Conservation (phyloP, 2,329 filamentous ascomycete species). For the Hypoxylon sp. region DNA sequence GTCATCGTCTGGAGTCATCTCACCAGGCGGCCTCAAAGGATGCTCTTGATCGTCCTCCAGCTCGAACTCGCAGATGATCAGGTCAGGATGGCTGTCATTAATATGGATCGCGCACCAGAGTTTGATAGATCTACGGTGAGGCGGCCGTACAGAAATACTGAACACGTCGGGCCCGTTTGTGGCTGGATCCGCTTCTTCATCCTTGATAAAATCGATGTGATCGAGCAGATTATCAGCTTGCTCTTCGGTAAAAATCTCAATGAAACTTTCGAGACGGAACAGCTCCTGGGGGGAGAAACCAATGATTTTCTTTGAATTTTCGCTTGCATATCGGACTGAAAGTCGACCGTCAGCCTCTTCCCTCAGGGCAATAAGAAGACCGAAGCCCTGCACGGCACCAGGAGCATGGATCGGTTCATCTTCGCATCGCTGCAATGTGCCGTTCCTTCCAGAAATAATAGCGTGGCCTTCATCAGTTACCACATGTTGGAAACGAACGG, state of each 20-base stretch:
- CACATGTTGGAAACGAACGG: slow-evolving; percentile 82
- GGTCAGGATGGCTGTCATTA: slow-evolving; percentile 73
- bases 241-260: slow-evolving; percentile 86
- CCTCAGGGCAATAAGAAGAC: slow-evolving; percentile 78
- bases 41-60: slow-evolving; percentile 79
- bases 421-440: slow-evolving; percentile 82
- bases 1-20: slow-evolving; percentile 66
- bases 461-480: slow-evolving; percentile 82
- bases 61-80: slow-evolving; percentile 91
- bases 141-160: slow-evolving; percentile 76
- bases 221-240: slow-evolving; percentile 86
- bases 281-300: slow-evolving; percentile 82
- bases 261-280: slow-evolving; percentile 80
- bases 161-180: slow-evolving; percentile 89
- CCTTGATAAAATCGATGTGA: slow-evolving; percentile 87
- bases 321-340: slow-evolving; percentile 79
- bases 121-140: slow-evolving; percentile 69
- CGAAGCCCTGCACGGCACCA: slow-evolving; percentile 84
- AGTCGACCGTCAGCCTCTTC: slow-evolving; percentile 77
- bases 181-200: slow-evolving; percentile 81
- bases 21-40: slow-evolving; percentile 73
- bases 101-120: slow-evolving; percentile 91
- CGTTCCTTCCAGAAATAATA: slow-evolving; percentile 83
- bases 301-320: slow-evolving; percentile 81
- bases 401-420: slow-evolving; percentile 93